A percentile compares a stretch with the other conserved stretches of the same genome.
phyloP scores from a whole-genome alignment of 345 rosid genomes.

The Capsella bursapastoris region DNA sequence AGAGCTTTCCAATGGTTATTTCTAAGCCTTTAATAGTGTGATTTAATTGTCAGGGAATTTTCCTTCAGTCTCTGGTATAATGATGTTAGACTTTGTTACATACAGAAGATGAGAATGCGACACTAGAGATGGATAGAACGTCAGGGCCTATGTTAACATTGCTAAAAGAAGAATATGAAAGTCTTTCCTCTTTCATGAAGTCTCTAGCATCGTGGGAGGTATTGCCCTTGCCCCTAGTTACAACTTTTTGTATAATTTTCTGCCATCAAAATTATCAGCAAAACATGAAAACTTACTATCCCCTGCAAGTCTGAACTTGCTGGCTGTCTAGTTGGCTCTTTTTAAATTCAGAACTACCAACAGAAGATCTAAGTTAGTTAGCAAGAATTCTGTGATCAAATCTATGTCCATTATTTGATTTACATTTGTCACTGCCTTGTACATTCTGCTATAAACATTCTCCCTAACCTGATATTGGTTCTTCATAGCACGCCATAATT shows the following conservation, averaged over 20 bases:
- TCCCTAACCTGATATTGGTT: background rate
- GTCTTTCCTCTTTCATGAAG: conserved; percentile 76
- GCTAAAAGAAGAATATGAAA: conserved; percentile 61
- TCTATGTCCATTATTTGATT: background rate
- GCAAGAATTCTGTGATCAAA: background rate
- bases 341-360: background rate
- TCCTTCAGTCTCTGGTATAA: background rate
- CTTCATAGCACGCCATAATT: background rate
- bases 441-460: background rate
- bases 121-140: conserved; percentile 37
- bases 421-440: background rate
- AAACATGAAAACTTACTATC: background rate
- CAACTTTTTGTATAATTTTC: background rate
- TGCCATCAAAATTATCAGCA: conserved; percentile 3
- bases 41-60: conserved; percentile 5
- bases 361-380: background rate
- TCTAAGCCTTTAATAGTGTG: conserved; percentile 16
- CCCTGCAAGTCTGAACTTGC: background rate
- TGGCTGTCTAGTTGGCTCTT: background rate
- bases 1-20: conserved; percentile 51
- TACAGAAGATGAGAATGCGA: conserved; percentile 43
- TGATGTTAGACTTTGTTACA: conserved; percentile 12
- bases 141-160: conserved; percentile 45
- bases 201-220: conserved; percentile 92
- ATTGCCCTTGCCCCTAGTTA: conserved; percentile 22